phyloP scores from a whole-genome alignment of 1,284 basidiomycete species.

The Baeospora myosura region DNA sequence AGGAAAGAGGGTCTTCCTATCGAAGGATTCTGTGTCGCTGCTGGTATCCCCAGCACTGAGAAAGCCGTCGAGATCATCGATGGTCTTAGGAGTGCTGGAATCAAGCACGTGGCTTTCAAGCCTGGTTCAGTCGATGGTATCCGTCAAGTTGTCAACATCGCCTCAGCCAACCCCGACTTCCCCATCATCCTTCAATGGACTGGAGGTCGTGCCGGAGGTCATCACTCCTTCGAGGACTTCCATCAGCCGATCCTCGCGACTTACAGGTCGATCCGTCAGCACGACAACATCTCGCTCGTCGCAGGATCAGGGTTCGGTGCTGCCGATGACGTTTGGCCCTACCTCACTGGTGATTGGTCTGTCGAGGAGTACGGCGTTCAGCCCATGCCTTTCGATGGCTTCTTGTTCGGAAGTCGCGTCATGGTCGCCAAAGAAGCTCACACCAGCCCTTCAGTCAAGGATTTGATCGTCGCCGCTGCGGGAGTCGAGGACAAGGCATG shows the following conservation, averaged over 20 bases:
- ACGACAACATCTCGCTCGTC: conserved; percentile 84
- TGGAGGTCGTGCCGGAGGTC: conserved; percentile 96
- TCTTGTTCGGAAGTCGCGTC: conserved; percentile 91
- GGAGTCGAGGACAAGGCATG: conserved; percentile 88
- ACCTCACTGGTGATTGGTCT: conserved; percentile 95
- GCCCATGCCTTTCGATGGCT: conserved; percentile 99
- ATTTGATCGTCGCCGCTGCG: conserved; percentile 90
- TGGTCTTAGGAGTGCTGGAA: conserved; percentile 70
- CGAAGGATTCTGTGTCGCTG: conserved; percentile 97
- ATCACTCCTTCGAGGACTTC: conserved; percentile 98
- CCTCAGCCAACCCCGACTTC: conserved; percentile 90
- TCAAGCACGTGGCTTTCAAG: conserved; percentile 96
- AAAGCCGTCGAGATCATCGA: conserved; percentile 91
- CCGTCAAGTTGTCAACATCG: conserved; percentile 94
- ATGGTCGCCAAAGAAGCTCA: conserved; percentile 99
- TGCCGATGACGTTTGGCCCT: conserved; percentile 95
- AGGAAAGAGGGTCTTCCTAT: conserved; percentile 90
- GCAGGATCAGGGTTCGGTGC: conserved; percentile 97
- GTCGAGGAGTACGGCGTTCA: conserved; percentile 75
- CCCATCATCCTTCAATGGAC: conserved; percentile 99
- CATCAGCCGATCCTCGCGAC: conserved; percentile 93
- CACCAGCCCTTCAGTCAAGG: conserved; percentile 90
- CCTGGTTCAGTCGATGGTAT: conserved; percentile 97
- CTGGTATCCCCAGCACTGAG: conserved; percentile 88
- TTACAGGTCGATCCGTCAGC: conserved; percentile 85